Conservation (phyloP, 805 yeast genomes). For the Myxozyma monticola region DNA sequence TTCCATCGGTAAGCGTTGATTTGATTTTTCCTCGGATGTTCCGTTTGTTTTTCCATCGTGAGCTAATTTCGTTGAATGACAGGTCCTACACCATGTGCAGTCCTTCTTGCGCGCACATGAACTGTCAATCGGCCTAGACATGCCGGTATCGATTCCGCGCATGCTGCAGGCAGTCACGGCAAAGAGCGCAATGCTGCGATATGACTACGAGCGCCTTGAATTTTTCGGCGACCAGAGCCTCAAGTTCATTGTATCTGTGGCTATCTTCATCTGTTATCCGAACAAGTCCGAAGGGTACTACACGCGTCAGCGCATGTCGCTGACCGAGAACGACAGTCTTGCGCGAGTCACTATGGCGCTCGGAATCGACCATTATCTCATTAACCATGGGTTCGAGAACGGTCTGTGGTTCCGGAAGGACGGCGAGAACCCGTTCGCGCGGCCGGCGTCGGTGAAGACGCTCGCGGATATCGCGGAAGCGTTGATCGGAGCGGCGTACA, state of each 20-base stretch:
- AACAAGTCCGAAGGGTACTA: not conserved
- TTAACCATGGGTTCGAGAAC: not conserved
- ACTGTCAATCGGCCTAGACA: not conserved
- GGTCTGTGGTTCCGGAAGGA: not conserved
- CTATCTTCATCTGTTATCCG: not conserved
- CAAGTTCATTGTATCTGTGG: constrained; percentile 2
- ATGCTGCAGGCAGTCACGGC: not conserved
- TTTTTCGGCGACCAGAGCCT: constrained; percentile 18
- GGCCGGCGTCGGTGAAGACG: not conserved
- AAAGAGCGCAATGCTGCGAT: not conserved
- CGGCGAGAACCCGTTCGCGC: not conserved
- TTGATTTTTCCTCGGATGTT: too few relatives aligned
- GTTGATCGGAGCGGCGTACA: not conserved
- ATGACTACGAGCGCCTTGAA: constrained; percentile 21
- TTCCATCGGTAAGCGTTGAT: not conserved
- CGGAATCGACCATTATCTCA: not conserved
- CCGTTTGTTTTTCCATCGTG: too few relatives aligned
- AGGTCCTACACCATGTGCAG: not conserved
- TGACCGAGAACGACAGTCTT: not conserved
- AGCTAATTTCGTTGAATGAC: too few relatives aligned
- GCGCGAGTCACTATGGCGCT: constrained; percentile 1
- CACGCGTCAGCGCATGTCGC: not conserved
- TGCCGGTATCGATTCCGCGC: not conserved
- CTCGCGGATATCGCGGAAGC: constrained; percentile 3
- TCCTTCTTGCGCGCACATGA: not conserved